These are phyloP conservation scores for Coelastrella sp. DNA, from an alignment of 139 green algal genomes.

Conservation along the genomic window DNA sequence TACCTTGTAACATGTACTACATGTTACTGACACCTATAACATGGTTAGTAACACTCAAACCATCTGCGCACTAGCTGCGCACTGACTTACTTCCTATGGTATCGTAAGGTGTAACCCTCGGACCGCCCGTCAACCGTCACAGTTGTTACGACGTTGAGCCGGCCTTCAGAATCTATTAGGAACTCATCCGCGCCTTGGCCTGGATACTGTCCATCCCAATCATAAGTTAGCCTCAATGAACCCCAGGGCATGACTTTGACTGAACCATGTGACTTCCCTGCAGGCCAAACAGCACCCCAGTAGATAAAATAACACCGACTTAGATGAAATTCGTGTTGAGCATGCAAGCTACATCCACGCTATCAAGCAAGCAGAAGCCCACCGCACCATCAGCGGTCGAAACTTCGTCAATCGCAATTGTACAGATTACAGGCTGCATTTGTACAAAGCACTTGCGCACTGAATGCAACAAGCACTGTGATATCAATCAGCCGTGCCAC, in stretches of 20 bases:
- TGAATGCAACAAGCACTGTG: too few species aligned
- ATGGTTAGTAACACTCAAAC: too few species aligned
- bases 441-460: too few species aligned
- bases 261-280: neutral
- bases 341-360: neutral
- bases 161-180: neutral
- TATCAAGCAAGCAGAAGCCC: too few species aligned
- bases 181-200: slow-evolving; percentile 30
- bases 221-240: slow-evolving; percentile 1
- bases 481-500: too few species aligned
- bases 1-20: neutral
- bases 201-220: neutral
- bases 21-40: too few species aligned
- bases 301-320: neutral
- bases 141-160: neutral
- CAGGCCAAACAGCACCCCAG: neutral
- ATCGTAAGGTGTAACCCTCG: slow-evolving; percentile 6
- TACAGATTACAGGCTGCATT: too few species aligned
- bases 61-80: too few species aligned
- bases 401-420: too few species aligned
- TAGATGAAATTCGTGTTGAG: too few species aligned
- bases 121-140: neutral
- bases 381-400: too few species aligned
- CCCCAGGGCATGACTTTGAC: neutral
- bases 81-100: neutral